Evolutionary conservation across 2,329 filamentous ascomycete species (phyloP), one percentile per base, ranked within the genome.

Genomic region (Colletotrichum camelliae): DNA sequence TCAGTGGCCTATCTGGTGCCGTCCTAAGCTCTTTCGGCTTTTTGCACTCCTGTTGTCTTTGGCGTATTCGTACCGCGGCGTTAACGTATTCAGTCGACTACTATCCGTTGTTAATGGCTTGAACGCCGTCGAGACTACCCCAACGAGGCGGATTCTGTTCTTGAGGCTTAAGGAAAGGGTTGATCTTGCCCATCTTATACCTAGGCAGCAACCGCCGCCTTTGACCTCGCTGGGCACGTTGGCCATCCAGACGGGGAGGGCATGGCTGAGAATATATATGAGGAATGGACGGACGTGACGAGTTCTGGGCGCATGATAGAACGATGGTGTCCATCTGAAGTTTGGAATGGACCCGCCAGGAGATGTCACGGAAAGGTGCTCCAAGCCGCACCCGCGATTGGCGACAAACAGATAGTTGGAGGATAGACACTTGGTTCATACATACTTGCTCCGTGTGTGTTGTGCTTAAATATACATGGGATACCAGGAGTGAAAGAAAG

Each of bases 1-100:
- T 7, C 0, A 0, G 13, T 21, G 0, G 0, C 1, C 43, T 4
- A 24, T 21, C n/a, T 21, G 43, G 12, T 4, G n/a, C n/a, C 0
- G 0, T 4, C 10, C 1, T 0, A 7, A 1, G n/a, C n/a, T 52
- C 10, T 52, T 21, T 3, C 39, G n/a, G n/a, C 2, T 52, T 21
- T 13, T 1, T 21, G 10, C 43, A 52, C 43, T 21, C 0, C 6
- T 13, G n/a, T 2, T 13, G 5, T 52, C 4, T 4, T 21, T 2
- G 0, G 43, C n/a, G 43, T 21, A 13, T 52, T 2, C 10, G 6
- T 13, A 52, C n/a, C 6, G 2, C 10, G 1, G 0, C 10, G 43
- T 1, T 1, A 2, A 21, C 0, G 43, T 52, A 52, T 21, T 52
- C 1, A 1, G 18, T 21, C 6, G 4, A 52, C 4, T 48, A 0